Conservation (phyloP, 169 alveolate genomes). For the Plasmodium fragile region DNA sequence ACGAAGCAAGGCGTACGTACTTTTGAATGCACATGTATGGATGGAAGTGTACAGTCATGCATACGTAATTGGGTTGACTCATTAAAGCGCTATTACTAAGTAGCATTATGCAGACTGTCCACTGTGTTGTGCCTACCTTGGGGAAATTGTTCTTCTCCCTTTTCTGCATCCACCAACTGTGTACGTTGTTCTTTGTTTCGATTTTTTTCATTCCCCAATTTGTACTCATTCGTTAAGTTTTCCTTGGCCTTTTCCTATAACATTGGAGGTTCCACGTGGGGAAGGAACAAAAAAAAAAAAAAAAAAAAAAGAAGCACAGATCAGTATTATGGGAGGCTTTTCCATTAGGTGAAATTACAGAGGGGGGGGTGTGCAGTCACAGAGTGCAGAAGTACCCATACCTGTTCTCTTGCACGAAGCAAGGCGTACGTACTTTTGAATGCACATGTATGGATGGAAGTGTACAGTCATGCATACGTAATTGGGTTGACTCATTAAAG, state of each 20-base stretch:
- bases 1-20: neutral
- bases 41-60: neutral
- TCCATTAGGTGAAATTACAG: neutral
- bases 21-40: neutral
- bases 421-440: neutral
- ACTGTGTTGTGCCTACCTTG: neutral
- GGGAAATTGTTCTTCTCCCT: constrained; percentile 15
- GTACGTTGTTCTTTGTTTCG: neutral
- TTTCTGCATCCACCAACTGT: neutral
- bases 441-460: neutral
- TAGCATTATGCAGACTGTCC: neutral
- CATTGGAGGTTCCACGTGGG: neutral
- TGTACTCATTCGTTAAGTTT: constrained; percentile 28
- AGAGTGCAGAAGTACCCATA: neutral
- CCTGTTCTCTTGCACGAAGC: neutral
- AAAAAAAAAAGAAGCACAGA: neutral
- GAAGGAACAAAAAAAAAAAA: neutral
- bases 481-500: neutral
- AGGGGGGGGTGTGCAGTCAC: neutral
- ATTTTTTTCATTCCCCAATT: constrained; percentile 29
- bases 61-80: neutral
- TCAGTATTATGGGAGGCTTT: neutral
- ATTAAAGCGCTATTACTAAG: neutral
- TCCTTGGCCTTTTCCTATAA: constrained; percentile 61
- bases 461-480: neutral